These are phyloP conservation scores for Neobulgaria alba DNA, from an alignment of 2,329 filamentous ascomycete genomes.

Conservation along the genomic window DNA sequence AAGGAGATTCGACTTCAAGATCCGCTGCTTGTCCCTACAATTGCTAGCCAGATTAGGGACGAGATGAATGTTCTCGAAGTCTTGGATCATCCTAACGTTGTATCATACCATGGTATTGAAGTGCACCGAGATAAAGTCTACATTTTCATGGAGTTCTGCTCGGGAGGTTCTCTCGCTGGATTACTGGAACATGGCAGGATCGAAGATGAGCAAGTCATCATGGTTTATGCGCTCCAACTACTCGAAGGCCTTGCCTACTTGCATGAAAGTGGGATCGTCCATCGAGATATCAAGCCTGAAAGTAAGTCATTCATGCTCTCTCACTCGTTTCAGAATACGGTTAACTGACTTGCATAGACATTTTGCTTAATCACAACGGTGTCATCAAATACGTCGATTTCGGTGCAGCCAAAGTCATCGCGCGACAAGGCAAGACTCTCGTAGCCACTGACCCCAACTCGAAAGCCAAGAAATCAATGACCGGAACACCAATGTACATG, in stretches of 20 bases:
- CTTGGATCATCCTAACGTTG: conserved; percentile 93
- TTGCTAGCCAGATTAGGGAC: conserved; percentile 88
- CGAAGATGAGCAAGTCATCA: conserved; percentile 94
- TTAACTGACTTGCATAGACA: conserved; percentile 48
- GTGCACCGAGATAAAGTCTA: conserved; percentile 99
- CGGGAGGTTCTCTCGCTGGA: conserved; percentile 82
- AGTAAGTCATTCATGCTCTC: conserved; percentile 49
- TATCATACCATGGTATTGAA: conserved; percentile 96
- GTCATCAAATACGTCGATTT: conserved; percentile 99
- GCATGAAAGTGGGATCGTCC: conserved; percentile 83
- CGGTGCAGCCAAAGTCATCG: conserved; percentile 93
- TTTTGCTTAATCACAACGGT: conserved; percentile 92
- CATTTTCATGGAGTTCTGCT: conserved; percentile 99
- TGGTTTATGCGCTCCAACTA: conserved; percentile 91
- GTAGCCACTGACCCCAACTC: conserved; percentile 43
- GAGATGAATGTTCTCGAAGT: conserved; percentile 97
- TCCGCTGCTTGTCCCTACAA: conserved; percentile 88
- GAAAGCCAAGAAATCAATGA: conserved; percentile 81
- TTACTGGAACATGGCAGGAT: conserved; percentile 92
- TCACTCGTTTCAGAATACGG: not conserved
- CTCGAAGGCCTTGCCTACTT: conserved; percentile 90
- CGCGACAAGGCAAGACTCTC: conserved; percentile 82
- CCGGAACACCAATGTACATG: conserved; percentile 99
- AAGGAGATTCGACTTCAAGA: conserved; percentile 98
- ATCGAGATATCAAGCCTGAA: conserved; percentile 96